These are phyloP conservation scores for Lasiodiplodia hormozganensis DNA, from an alignment of 2,329 filamentous ascomycete genomes.

Conservation along the genomic window DNA sequence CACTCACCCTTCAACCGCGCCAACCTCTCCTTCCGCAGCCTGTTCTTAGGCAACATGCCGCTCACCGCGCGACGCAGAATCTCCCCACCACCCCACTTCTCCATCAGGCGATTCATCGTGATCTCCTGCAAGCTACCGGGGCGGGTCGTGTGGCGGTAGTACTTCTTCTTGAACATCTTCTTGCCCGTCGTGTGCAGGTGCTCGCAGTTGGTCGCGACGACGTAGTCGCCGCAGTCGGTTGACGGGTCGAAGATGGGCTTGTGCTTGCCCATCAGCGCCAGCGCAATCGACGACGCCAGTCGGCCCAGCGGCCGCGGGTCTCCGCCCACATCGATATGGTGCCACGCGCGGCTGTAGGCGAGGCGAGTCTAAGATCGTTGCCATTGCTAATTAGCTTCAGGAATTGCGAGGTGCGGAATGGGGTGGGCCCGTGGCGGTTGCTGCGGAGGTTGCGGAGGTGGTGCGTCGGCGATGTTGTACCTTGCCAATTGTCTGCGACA, in stretches of 20 bases:
- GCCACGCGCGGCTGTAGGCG: conserved; percentile 96
- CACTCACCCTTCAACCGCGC: conserved; percentile 78
- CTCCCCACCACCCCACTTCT: conserved; percentile 91
- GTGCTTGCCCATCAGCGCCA: conserved; percentile 96
- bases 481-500: conserved; percentile 82
- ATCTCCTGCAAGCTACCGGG: conserved; percentile 87
- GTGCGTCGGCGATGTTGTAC: conserved; percentile 54
- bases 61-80: conserved; percentile 89
- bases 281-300: conserved; percentile 84
- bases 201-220: conserved; percentile 89
- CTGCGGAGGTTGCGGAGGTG: background rate
- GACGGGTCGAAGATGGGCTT: conserved; percentile 98
- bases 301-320: conserved; percentile 81
- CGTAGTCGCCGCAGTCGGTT: conserved; percentile 98
- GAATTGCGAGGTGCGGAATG: too few species aligned
- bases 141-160: conserved; percentile 92
- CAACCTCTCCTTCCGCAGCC: conserved; percentile 84
- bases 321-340: conserved; percentile 78
- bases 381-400: too few species aligned
- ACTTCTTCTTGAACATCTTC: conserved; percentile 92
- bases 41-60: conserved; percentile 98
- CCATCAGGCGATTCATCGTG: conserved; percentile 94
- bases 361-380: conserved; percentile 75
- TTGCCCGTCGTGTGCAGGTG: conserved; percentile 87
- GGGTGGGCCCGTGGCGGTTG: too few species aligned